Percentiles rank a stretch among this genome's conserved stretches.
These are phyloP conservation scores for Pythium guiyangense DNA, from an alignment of 352 stramenopile species.

Conservation along the genomic window DNA sequence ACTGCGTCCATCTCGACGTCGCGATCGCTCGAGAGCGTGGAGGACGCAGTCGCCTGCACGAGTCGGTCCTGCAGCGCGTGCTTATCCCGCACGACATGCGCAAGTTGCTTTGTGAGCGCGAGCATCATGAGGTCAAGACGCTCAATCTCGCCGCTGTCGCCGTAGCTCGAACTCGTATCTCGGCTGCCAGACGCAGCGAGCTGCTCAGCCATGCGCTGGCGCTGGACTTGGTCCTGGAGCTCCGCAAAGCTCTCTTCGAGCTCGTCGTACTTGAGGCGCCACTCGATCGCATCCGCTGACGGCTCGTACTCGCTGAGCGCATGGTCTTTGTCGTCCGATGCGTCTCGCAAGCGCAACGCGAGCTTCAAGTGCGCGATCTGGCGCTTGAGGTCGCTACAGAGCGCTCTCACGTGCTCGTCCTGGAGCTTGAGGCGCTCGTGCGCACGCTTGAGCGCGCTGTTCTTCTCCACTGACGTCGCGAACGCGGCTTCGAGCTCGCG, in stretches of 20 bases:
- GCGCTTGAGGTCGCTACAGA: slow-evolving; percentile 56
- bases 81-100: slow-evolving; percentile 67
- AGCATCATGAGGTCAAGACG: slow-evolving; percentile 65
- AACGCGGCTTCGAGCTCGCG: slow-evolving; percentile 66
- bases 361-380: slow-evolving; percentile 55
- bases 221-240: slow-evolving; percentile 44
- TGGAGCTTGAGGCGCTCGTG: slow-evolving; percentile 52
- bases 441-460: slow-evolving; percentile 40
- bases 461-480: slow-evolving; percentile 53
- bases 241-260: slow-evolving; percentile 53
- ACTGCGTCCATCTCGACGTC: neutral
- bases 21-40: slow-evolving; percentile 5
- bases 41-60: slow-evolving; percentile 12
- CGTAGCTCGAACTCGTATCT: neutral
- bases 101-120: slow-evolving; percentile 58
- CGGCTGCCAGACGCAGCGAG: slow-evolving; percentile 2
- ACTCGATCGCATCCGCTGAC: slow-evolving; percentile 72
- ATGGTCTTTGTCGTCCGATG: too few relatives aligned
- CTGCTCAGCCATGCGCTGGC: slow-evolving; percentile 11
- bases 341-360: slow-evolving; percentile 41
- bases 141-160: slow-evolving; percentile 31
- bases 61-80: slow-evolving; percentile 60
- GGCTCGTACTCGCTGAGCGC: slow-evolving; percentile 43
- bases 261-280: slow-evolving; percentile 82
- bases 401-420: slow-evolving; percentile 42